Evolutionary conservation across 2,329 filamentous ascomycete genomes (phyloP).

Genomic region (Verticillium klebahnii): DNA sequence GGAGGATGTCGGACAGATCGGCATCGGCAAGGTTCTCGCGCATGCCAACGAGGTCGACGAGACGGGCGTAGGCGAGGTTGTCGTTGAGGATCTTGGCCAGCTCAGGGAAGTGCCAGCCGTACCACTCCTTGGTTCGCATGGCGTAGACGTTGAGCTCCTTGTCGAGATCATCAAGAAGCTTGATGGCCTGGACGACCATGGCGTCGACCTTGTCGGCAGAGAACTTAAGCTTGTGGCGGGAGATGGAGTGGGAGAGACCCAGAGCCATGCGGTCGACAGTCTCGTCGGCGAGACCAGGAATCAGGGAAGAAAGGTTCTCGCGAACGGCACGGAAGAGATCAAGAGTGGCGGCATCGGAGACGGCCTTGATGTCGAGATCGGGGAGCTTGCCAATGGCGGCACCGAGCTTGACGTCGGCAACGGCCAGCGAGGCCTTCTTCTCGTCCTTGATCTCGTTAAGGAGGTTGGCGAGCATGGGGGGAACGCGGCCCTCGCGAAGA

Average conservation of each 20-base stretch:
- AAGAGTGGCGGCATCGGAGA: slow-evolving; percentile 74
- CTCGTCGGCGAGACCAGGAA: slow-evolving; percentile 79
- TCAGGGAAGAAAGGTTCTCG: slow-evolving; percentile 82
- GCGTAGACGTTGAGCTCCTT: slow-evolving; percentile 99
- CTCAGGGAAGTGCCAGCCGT: slow-evolving; percentile 99
- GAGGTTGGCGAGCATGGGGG: slow-evolving; percentile 74
- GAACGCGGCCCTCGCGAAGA: slow-evolving; percentile 84
- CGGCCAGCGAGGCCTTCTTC: slow-evolving; percentile 92
- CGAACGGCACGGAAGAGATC: slow-evolving; percentile 95
- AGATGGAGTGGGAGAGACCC: slow-evolving; percentile 94
- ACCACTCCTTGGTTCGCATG: slow-evolving; percentile 99
- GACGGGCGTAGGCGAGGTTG: slow-evolving; percentile 87
- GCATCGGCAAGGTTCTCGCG: slow-evolving; percentile 71
- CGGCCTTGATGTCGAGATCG: slow-evolving; percentile 73
- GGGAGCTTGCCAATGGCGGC: slow-evolving; percentile 91
- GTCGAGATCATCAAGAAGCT: slow-evolving; percentile 90
- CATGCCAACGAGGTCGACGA: slow-evolving; percentile 87
- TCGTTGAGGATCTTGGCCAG: slow-evolving; percentile 96
- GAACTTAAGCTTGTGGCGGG: slow-evolving; percentile 97
- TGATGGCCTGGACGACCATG: slow-evolving; percentile 97
- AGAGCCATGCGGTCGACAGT: slow-evolving; percentile 93
- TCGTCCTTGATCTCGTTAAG: slow-evolving; percentile 92
- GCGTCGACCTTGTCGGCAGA: slow-evolving; percentile 98
- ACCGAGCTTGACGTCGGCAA: slow-evolving; percentile 89
- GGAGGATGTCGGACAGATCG: slow-evolving; percentile 85